Base-by-base conservation (phyloP, 176 grass and related monocot species). In the Hyparrhenia diplandra region DNA sequence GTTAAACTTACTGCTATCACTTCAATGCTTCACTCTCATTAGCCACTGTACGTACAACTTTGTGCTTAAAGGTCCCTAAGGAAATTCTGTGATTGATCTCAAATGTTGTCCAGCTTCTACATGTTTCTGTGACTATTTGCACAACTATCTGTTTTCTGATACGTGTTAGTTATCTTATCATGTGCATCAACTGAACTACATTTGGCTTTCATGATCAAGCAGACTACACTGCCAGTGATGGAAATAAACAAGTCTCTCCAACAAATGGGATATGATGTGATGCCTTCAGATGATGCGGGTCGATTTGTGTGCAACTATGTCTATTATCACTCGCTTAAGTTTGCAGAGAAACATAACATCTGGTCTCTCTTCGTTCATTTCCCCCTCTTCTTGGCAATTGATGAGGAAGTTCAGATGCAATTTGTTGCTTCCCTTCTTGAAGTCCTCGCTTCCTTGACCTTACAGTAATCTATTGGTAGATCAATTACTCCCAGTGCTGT, bases 231-330 rank as follows among this genome's bases (percentile, higher is more conserved):
- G 20, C 93, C 87, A 2, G 87, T 90, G 73, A 71, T 58, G 49
- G 85, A 90, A 57, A 67, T 95, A 85, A 80, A 39, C 13, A 96
- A 73, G 67, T 73, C 82, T 64, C 79, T 96, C 12, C 68, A 51
- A 37, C 83, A 88, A 28, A 92, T 88, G 85, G 93, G 90, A 13
- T 92, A 90, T 42, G 88, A 96, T 52, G 93, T 92, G 58, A 63
- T 42, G 13, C 83, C 67, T 81, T 96, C 93, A 61, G 75, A 96
- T 61, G 90, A 96, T 25, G 93, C 90, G 23, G 93, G 90, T 57
- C 87, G 93, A 55, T 96, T 96, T 58, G 90, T 96, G 42, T 96
- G 93, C 87, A 92, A 96, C 66, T 96, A 90, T 88, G 87, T 92
- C 37, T 96, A 96, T 41, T 96, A 96, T 30, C 93, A 92, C 71